Evolutionary conservation across 2,329 filamentous ascomycete species (phyloP).

Genomic region (Hymenoscyphus albidus): DNA sequence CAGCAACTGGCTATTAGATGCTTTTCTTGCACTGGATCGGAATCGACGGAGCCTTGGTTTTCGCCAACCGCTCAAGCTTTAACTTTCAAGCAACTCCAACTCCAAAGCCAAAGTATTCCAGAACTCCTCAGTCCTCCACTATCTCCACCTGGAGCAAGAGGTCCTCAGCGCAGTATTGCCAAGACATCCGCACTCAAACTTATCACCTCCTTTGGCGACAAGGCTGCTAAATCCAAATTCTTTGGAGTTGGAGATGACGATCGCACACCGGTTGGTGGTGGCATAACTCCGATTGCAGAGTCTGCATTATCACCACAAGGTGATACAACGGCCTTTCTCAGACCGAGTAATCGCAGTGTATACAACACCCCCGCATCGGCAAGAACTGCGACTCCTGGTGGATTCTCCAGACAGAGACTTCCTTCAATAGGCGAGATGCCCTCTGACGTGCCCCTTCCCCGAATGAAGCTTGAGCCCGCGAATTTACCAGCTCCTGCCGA

Average conservation of each 20-base stretch:
- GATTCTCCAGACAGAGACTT: slow-evolving; percentile 61
- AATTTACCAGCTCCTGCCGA: slow-evolving; percentile 41
- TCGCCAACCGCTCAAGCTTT: slow-evolving; percentile 72
- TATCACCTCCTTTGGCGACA: slow-evolving; percentile 80
- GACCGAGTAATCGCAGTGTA: slow-evolving; percentile 63
- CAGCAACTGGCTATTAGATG: slow-evolving; percentile 88
- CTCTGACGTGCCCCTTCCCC: slow-evolving; percentile 44
- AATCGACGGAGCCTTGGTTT: slow-evolving; percentile 82
- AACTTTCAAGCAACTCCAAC: slow-evolving; percentile 53
- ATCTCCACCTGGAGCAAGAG: slow-evolving; percentile 65
- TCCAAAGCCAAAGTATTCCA: slow-evolving; percentile 56
- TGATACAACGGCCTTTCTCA: slow-evolving; percentile 62
- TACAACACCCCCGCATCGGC: slow-evolving; percentile 68
- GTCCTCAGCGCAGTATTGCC: slow-evolving; percentile 60
- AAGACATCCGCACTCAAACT: slow-evolving; percentile 85
- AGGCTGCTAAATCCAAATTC: slow-evolving; percentile 59
- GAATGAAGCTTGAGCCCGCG: slow-evolving; percentile 39
- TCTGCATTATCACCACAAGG: slow-evolving; percentile 70
- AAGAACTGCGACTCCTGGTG: slow-evolving; percentile 56
- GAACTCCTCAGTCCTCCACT: slow-evolving; percentile 65
- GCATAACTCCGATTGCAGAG: slow-evolving; percentile 84
- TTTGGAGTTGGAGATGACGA: slow-evolving; percentile 54
- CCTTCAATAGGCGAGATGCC: slow-evolving; percentile 74
- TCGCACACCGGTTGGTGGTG: slow-evolving; percentile 71
- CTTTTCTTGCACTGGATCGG: slow-evolving; percentile 85